Percentiles rank a stretch among this genome's conserved stretches.
phyloP scores from a whole-genome alignment of 2,329 filamentous ascomycete species.

The Microsporum canis region DNA sequence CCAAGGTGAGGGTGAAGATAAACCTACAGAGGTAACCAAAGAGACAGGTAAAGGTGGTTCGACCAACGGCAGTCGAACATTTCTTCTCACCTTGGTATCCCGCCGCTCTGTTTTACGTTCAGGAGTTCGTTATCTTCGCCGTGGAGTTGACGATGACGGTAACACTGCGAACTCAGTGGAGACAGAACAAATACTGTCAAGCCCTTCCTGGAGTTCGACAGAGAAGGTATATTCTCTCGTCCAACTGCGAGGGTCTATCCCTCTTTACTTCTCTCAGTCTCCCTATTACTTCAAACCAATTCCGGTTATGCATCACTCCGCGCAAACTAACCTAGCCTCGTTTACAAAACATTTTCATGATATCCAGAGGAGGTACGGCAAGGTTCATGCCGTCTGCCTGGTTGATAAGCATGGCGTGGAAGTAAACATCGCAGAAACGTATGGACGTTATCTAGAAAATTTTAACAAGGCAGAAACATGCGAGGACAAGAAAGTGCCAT shows the following conservation, averaged over 20 bases:
- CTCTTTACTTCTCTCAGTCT: constrained; percentile 87
- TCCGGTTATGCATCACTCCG: constrained; percentile 69
- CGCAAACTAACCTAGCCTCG: constrained; percentile 64
- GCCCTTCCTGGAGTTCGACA: constrained; percentile 51
- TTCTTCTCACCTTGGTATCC: constrained; percentile 83
- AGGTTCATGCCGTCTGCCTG: constrained; percentile 66
- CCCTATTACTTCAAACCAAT: constrained; percentile 87
- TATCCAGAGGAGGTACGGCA: constrained; percentile 58
- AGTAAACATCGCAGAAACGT: constrained; percentile 64
- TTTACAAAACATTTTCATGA: constrained; percentile 68
- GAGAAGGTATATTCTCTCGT: constrained; percentile 67
- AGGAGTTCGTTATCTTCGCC: constrained; percentile 76
- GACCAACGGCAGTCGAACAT: constrained; percentile 36
- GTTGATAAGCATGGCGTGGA: constrained; percentile 85
- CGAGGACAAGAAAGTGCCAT: constrained; percentile 46
- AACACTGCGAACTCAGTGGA: constrained; percentile 84
- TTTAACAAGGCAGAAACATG: constrained; percentile 53
- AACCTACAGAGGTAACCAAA: constrained; percentile 20
- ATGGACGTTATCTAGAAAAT: constrained; percentile 54
- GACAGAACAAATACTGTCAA: constrained; percentile 84
- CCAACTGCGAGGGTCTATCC: constrained; percentile 82
- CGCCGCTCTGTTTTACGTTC: constrained; percentile 75
- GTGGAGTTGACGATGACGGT: constrained; percentile 82
- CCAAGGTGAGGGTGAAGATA: not conserved
- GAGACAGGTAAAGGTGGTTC: constrained; percentile 12